Base-by-base conservation (phyloP, 1,139 yeast species). In the Kodamaea arcana region DNA sequence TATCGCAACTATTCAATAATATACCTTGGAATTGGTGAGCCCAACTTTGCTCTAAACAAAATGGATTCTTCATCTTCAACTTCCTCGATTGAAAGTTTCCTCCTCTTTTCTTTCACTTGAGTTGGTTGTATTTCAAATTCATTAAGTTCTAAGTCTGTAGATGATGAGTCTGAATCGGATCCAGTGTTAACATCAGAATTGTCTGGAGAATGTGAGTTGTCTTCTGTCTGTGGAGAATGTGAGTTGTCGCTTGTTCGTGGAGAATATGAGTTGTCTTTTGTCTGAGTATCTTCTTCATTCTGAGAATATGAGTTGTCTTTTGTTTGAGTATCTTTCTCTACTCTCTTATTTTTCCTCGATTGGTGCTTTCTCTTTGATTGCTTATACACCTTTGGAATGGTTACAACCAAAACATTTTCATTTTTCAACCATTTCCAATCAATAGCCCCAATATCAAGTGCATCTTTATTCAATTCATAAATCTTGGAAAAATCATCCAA, bases 401-500 rank as follows among this genome's bases (percentile, higher is more conserved):
- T 63, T 44, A 69, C 59, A n/a, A 65, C 62, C 50, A 69, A 62
- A 8, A 61, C 56, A 33, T 62, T 64, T 21, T 59, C 56, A 14
- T 51, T 41, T 36, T 50, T 49, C 37, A 49, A 55, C 50, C 59
- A 57, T 43, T 63, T 63, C 66, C 71, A 66, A 46, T 62, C 60
- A 32, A 67, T 64, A 12, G 56, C 48, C 3, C 50, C 36, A 21
- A 65, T 48, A 27, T 64, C 68, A 26, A 68, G 58, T 33, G 60
- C 65, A 13, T 57, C 47, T 21, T 58, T 45, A 38, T 56, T 54
- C 41, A 69, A 64, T 35, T 62, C 64, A 40, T 59, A 59, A 2
- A 52, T 50, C 36, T 59, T 58, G 34, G 51, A 52, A 45, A 69
- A 69, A 23, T 59, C 44, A 41, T 68, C 72, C n/a, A 39, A 48